These are phyloP conservation scores for Posidonia oceanica DNA, from an alignment of 116 monocot species.

Conservation along the genomic window DNA sequence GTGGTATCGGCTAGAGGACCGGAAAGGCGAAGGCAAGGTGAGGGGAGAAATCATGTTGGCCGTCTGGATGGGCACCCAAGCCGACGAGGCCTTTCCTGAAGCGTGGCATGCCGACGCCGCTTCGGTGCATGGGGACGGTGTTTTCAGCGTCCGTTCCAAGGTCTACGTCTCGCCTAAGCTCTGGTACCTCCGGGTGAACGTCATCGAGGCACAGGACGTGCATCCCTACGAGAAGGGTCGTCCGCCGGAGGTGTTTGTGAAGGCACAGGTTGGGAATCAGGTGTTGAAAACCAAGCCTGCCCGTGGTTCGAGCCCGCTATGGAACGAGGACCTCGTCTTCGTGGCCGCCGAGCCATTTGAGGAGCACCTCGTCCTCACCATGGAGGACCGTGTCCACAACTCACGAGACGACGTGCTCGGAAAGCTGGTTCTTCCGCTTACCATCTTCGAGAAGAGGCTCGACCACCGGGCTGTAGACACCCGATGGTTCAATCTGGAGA, in stretches of 20 bases:
- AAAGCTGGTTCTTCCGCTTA: constrained; percentile 28
- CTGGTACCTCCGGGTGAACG: constrained; percentile 37
- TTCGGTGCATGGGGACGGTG: constrained; percentile 17
- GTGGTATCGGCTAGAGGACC: constrained; percentile 39
- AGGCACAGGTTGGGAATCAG: constrained; percentile 24
- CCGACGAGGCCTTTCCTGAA: constrained; percentile 38
- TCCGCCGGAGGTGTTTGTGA: constrained; percentile 25
- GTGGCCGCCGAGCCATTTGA: constrained; percentile 75
- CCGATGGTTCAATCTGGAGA: constrained; percentile 78
- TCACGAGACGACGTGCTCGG: constrained; percentile 69
- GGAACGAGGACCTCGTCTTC: constrained; percentile 69
- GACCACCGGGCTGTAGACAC: constrained; percentile 61
- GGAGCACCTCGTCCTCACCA: constrained; percentile 51
- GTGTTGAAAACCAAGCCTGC: constrained; percentile 14
- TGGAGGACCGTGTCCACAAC: constrained; percentile 47
- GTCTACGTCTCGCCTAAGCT: constrained; percentile 37
- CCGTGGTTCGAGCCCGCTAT: constrained; percentile 15
- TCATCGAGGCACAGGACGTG: constrained; percentile 41
- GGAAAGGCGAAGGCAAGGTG: constrained; percentile 19
- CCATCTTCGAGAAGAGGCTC: constrained; percentile 46
- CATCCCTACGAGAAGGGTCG: constrained; percentile 21
- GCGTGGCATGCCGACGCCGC: constrained; percentile 39
- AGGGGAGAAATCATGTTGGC: constrained; percentile 39
- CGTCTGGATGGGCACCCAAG: constrained; percentile 41
- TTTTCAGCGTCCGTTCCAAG: constrained; percentile 29